Conservation (phyloP, 2,329 filamentous ascomycete genomes). For the Magnaporthiopsis poae region DNA sequence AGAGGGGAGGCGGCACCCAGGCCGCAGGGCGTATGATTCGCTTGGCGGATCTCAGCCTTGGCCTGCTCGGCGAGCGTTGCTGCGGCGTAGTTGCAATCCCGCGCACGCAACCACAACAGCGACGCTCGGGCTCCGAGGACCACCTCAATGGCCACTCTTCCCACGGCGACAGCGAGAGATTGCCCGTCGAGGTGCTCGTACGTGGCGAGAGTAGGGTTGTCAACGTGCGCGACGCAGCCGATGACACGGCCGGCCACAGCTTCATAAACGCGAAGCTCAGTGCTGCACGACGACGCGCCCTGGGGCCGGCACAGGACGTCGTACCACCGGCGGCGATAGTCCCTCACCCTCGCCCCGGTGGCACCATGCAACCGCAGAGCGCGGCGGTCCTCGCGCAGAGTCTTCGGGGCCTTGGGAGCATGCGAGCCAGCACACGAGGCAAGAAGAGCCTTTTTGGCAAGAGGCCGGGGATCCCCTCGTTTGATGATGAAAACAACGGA, state of each 20-base stretch:
- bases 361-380: slow-evolving; percentile 17
- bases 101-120: slow-evolving; percentile 15
- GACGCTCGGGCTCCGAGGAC: slow-evolving; percentile 17
- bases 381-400: slow-evolving; percentile 37
- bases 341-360: slow-evolving; percentile 38
- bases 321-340: slow-evolving; percentile 41
- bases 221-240: slow-evolving; percentile 41
- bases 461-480: not conserved
- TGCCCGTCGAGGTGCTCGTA: slow-evolving; percentile 44
- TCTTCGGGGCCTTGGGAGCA: slow-evolving; percentile 26
- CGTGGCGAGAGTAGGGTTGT: slow-evolving; percentile 48
- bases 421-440: slow-evolving; percentile 18
- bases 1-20: slow-evolving; percentile 34
- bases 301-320: slow-evolving; percentile 18
- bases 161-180: slow-evolving; percentile 21
- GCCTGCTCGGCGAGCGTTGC: slow-evolving; percentile 48
- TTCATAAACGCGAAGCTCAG: slow-evolving; percentile 19
- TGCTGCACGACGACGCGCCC: slow-evolving; percentile 32
- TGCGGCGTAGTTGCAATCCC: slow-evolving; percentile 39
- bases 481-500: not conserved
- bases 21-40: slow-evolving; percentile 44
- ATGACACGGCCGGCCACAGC: slow-evolving; percentile 10
- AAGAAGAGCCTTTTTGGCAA: slow-evolving; percentile 7
- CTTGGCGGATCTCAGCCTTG: slow-evolving; percentile 40
- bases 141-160: slow-evolving; percentile 9